Evolutionary conservation across 768 basidiomycete genomes (phyloP), one percentile per base, ranked within the genome.

Genomic region (Mycena kentingensis): DNA sequence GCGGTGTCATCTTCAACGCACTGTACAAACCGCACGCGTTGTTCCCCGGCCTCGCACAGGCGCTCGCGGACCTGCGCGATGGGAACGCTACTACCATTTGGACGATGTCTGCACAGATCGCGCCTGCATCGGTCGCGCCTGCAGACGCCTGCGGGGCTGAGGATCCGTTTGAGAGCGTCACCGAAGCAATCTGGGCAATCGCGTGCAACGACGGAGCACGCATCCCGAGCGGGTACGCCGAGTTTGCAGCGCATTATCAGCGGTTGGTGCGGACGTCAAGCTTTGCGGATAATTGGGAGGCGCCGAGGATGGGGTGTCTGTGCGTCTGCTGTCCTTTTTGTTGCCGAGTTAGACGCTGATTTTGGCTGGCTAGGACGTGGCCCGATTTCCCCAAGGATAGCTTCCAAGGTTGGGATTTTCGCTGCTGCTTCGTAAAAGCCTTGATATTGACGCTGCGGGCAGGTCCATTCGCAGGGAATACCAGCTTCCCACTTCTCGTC

Each of bases 11-110:
- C 35, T 65, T 65, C 52, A 21, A 32, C 2, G 12, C 54, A 8
- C 59, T 70, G 24, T 68, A 65, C 49, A 34, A 53, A 5, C 67
- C 66, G n/a, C 62, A 61, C 45, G 49, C 25, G n/a, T 16, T 47
- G 22, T 63, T 52, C 42, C 51, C 54, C n/a, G 18, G 31, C 7
- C 51, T 67, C 3, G 63, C 61, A 5, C 36, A 49, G 31, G 63
- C 50, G 2, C 57, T 70, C 24, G 61, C 65, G 18, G 61, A 60
- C 24, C 60, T 67, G 3, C 61, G 66, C 31, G 42, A 38, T 7
- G 68, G 68, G 18, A 57, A 70, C 51, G 66, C 60, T 7, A 48
- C 51, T 3, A 42, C 52, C n/a, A 48, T 65, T 11, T 63, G 57
- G 11, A 27, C 36, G 11, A 26, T 47, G 38, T 28, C 51, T 5